Evolutionary conservation across 495 filamentous ascomycete genomes (phyloP).

Genomic region (Penicillium longicatenatum): DNA sequence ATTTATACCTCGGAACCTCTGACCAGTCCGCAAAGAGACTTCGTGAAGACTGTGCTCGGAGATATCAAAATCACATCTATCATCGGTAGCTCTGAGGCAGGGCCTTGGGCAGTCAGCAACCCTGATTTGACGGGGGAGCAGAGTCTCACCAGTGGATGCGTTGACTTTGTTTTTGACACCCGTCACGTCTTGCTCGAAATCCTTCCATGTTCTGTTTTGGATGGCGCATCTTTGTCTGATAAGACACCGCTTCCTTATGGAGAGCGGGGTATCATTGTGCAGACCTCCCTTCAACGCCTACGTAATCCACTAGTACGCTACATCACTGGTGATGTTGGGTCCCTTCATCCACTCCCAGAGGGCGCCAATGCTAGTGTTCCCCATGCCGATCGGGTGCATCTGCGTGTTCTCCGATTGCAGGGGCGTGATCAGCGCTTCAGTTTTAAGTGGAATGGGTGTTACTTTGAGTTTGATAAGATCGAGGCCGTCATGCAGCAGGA

Average conservation of each 20-base stretch:
- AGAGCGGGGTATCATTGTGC: constrained; percentile 31
- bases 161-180: constrained; percentile 36
- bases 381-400: constrained; percentile 10
- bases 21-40: constrained; percentile 15
- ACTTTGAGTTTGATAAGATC: constrained; percentile 31
- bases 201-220: constrained; percentile 18
- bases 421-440: constrained; percentile 39
- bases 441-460: constrained; percentile 35
- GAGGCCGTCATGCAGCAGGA: constrained; percentile 15
- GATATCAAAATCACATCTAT: neutral
- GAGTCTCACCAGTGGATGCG: neutral
- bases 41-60: neutral
- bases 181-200: constrained; percentile 34
- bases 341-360: no score
- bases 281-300: constrained; percentile 40
- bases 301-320: constrained; percentile 44
- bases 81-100: constrained; percentile 1
- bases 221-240: neutral
- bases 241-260: constrained; percentile 15
- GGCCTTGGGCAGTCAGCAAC: constrained; percentile 16
- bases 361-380: no score
- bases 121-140: constrained; percentile 21
- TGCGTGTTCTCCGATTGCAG: constrained; percentile 29
- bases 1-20: constrained; percentile 33
- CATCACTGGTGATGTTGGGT: constrained; percentile 38